Base-by-base conservation (phyloP, 331 rosid genomes). In the Acacia concinna region DNA sequence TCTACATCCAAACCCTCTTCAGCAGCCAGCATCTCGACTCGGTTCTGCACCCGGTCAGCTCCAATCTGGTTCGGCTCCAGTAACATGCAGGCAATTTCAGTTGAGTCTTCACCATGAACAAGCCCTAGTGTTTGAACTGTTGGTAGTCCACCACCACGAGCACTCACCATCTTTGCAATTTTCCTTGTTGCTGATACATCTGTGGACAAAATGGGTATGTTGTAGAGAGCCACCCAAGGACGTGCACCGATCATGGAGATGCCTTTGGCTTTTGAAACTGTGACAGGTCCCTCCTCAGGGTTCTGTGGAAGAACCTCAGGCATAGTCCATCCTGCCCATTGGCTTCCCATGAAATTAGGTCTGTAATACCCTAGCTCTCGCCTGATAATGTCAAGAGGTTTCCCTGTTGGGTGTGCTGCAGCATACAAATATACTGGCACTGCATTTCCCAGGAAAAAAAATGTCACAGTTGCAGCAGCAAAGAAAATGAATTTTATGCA, bases 371-470 rank as follows among this genome's bases (percentile, higher is more conserved):
- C 96, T 0, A 92, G 92, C 79, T 95, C 97, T 18, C 98, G 59
- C 79, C 98, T 72, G 69, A 92, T 87, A 43, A 78, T 84, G 63
- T 91, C 98, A 0, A 82, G 82, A n/a, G 95, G 91, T 85, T 92
- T 95, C 28, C 93, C 93, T 3, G 85, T 84, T 37, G 96, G 96
- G 73, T 95, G 98, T 70, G 97, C 97, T n/a, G 98, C 98, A 20
- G 84, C 91, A 68, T 94, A 95, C 54, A 91, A 73, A 67, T 77
- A 92, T 27, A 92, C 97, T 2, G 98, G 98, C 75, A 91, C 97
- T 94, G 91, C 92, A 85, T 44, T 64, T 38, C 41, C 12, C 11
- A 38, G 2, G 41, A 38, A 38, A 38, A 38, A 8, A 38, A 2
- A 38, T 8, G 41, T 38, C 41, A 43, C n/a, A n/a, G 47, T 43